Percentiles rank a stretch among this genome's conserved stretches.
phyloP scores from a whole-genome alignment of 1,284 basidiomycete species.

The Porphyrellus sp. region DNA sequence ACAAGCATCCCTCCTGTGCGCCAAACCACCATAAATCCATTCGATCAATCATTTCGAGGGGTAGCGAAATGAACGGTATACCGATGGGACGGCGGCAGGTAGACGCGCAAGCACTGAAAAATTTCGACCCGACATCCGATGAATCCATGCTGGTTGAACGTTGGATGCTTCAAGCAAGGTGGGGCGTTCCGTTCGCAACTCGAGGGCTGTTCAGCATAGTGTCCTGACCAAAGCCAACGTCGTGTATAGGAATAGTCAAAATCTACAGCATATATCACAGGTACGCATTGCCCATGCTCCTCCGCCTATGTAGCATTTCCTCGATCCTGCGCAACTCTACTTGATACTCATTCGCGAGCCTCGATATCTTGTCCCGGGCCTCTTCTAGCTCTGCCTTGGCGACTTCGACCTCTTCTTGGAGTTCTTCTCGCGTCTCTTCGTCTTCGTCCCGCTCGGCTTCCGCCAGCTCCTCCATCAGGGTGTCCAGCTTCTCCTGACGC shows the following conservation, averaged over 20 bases:
- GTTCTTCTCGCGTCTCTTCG: conserved; percentile 33
- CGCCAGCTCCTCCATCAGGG: conserved; percentile 24
- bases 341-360: conserved; percentile 29
- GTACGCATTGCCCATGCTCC: neutral
- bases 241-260: neutral
- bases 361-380: conserved; percentile 21
- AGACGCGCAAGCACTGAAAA: no score
- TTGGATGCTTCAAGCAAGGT: no score
- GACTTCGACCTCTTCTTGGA: conserved; percentile 26
- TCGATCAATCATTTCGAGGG: no score
- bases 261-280: neutral
- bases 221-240: no score
- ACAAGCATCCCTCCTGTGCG: no score
- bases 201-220: no score
- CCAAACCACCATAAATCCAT: no score
- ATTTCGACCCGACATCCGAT: no score
- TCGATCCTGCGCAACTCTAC: conserved; percentile 29
- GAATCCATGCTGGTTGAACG: no score
- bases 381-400: conserved; percentile 24
- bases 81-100: no score
- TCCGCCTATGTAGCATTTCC: conserved; percentile 22
- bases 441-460: conserved; percentile 28
- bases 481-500: conserved; percentile 37
- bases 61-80: no score
- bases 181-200: no score